Percentiles rank a stretch among this genome's conserved stretches.
Conservation (phyloP, 805 yeast genomes). For the Henningerozyma blattae region DNA sequence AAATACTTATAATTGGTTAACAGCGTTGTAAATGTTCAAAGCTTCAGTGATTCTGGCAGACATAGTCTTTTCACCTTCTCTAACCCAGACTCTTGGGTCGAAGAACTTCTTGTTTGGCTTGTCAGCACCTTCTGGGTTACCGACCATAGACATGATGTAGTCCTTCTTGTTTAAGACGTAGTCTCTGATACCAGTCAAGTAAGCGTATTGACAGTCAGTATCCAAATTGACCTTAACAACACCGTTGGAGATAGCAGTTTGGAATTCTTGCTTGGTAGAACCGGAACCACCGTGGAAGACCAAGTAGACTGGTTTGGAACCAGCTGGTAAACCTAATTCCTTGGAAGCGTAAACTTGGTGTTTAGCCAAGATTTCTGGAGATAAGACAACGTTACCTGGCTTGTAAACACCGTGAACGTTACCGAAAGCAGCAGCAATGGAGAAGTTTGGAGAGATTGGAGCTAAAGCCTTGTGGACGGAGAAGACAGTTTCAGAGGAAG, state of each 20-base stretch:
- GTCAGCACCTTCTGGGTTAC: conserved; percentile 99
- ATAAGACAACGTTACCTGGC: conserved; percentile 92
- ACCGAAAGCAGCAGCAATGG: conserved; percentile 99
- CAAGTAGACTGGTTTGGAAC: conserved; percentile 69
- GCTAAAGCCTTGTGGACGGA: conserved; percentile 81
- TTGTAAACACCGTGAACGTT: conserved; percentile 97
- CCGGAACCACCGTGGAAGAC: conserved; percentile 99
- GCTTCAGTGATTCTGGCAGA: conserved; percentile 72
- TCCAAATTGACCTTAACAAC: conserved; percentile 98
- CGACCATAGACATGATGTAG: conserved; percentile 78
- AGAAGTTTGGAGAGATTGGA: conserved; percentile 93
- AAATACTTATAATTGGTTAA: conserved; percentile 37
- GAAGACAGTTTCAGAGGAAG: conserved; percentile 89
- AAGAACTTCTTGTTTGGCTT: conserved; percentile 99
- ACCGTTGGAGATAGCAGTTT: conserved; percentile 83
- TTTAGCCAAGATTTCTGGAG: conserved; percentile 87
- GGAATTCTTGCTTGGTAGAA: conserved; percentile 83
- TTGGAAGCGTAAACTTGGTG: conserved; percentile 85
- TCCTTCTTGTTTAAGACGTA: conserved; percentile 93
- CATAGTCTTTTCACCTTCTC: conserved; percentile 99
- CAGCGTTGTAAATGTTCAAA: conserved; percentile 75
- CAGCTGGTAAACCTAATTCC: conserved; percentile 39
- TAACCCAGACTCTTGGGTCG: conserved; percentile 99
- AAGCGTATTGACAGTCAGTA: conserved; percentile 98
- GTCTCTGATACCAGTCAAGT: conserved; percentile 94